These are phyloP conservation scores for Camellia japonica DNA, from an alignment of 148 eudicot genomes.

Conservation along the genomic window DNA sequence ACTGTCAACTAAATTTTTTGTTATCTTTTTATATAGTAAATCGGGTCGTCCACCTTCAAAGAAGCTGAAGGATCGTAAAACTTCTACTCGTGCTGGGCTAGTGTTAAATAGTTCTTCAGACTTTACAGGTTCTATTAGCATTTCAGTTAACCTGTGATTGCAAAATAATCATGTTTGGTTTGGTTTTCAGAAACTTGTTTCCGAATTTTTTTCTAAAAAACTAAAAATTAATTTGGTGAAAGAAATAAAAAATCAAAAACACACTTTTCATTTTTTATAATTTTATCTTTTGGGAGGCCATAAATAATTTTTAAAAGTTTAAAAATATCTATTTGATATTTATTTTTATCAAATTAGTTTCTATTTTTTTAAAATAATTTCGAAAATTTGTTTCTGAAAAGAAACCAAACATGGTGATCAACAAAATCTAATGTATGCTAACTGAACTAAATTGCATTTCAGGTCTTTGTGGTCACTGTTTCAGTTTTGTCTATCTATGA, in stretches of 20 bases:
- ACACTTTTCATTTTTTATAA: no score
- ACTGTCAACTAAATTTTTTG: background rate
- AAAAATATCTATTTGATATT: no score
- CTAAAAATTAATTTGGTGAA: no score
- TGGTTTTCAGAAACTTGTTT: no score
- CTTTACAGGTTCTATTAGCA: background rate
- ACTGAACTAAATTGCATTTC: background rate
- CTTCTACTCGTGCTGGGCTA: constrained; percentile 25
- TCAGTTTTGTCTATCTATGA: background rate
- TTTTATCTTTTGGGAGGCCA: no score
- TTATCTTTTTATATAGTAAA: constrained; percentile 33
- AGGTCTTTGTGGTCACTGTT: background rate
- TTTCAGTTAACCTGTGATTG: background rate
- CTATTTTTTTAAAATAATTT: no score
- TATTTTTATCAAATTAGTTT: no score
- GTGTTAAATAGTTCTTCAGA: background rate
- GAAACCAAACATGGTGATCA: no score
- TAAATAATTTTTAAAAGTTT: no score
- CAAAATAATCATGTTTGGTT: background rate
- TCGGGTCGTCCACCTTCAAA: constrained; percentile 45
- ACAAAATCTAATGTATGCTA: background rate
- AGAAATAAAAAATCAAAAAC: no score
- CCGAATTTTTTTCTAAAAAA: no score
- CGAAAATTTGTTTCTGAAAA: no score
- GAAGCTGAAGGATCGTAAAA: constrained; percentile 43